Evolutionary conservation across 441 rosid species (phyloP), one percentile per base, ranked within the genome.

Genomic region (Euphorbia celastroides): DNA sequence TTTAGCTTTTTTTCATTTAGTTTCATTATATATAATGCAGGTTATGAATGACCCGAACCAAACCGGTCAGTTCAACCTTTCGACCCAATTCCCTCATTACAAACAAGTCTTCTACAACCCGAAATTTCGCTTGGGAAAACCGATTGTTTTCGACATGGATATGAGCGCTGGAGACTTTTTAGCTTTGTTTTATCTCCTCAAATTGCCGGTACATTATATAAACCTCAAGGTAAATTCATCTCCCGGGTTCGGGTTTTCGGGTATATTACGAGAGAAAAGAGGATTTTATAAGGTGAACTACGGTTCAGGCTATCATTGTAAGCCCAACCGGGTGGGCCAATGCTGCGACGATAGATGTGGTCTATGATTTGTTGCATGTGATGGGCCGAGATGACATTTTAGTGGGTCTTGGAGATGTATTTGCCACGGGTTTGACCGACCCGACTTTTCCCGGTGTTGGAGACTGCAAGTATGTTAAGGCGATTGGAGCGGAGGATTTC

Each of bases 111-210:
- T 70, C 7, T 73, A 79, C 74, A 85, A 50, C 72, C 90, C 95
- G 65, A 74, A 84, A 60, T 79, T 84, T 30, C 77, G 71, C 60
- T 74, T 75, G 0, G 97, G 98, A 23, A 88, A 84, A 78, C 87
- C 95, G 12, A 78, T 93, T 30, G 70, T 93, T 51, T 89, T 90
- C 28, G 98, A 93, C 78, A 93, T 88, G 92, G 98, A 93, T 67
- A 90, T 93, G 98, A 93, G 98, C 52, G 80, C 83, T n/a, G 97
- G 98, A 74, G 98, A 93, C 80, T 87, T 93, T 68, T 68, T 93
- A 0, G 79, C 97, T 56, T 85, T 93, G 13, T 81, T 93, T 62
- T 93, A 85, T 69, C 95, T 93, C 30, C 90, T 93, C 4, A 93
- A 93, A 81, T 85, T 82, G 38, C 92, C 97, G 7, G 79, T 77